A percentile compares a stretch with the other conserved stretches of the same genome.
phyloP scores from a whole-genome alignment of 306 rosid genomes.

The Pachyrhizus erosus region DNA sequence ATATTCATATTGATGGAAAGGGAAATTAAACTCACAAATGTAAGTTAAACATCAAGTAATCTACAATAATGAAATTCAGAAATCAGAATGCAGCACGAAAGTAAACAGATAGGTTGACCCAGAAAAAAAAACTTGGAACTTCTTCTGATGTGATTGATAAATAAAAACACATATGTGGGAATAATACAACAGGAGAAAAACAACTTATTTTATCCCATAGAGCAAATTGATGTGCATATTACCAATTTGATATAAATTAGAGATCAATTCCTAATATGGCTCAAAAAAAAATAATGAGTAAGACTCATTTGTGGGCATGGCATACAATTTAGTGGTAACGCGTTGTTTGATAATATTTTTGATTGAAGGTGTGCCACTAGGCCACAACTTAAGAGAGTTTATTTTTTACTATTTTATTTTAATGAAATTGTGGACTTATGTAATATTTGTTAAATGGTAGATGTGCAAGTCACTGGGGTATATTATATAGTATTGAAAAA shows the following conservation, averaged over 20 bases:
- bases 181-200: background rate
- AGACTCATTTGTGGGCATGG: background rate
- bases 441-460: too few relatives aligned
- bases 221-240: background rate
- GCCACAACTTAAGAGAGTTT: too few relatives aligned
- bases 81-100: background rate
- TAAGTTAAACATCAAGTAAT: conserved; percentile 13
- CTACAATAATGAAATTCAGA: conserved; percentile 26
- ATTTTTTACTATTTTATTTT: too few relatives aligned
- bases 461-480: background rate
- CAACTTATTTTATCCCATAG: background rate
- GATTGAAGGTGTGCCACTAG: too few relatives aligned
- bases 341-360: too few relatives aligned
- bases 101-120: conserved; percentile 6
- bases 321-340: background rate
- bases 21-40: conserved; percentile 9
- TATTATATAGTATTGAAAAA: background rate
- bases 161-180: background rate
- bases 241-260: background rate
- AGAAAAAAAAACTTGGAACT: background rate
- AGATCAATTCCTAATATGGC: background rate
- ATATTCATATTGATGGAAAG: conserved; percentile 23
- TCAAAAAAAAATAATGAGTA: background rate
- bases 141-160: conserved; percentile 8
- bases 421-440: too few relatives aligned